Percentiles rank a stretch among this genome's conserved stretches.
Evolutionary conservation across 305 asterid genomes (phyloP).

Genomic region (Withania somnifera): DNA sequence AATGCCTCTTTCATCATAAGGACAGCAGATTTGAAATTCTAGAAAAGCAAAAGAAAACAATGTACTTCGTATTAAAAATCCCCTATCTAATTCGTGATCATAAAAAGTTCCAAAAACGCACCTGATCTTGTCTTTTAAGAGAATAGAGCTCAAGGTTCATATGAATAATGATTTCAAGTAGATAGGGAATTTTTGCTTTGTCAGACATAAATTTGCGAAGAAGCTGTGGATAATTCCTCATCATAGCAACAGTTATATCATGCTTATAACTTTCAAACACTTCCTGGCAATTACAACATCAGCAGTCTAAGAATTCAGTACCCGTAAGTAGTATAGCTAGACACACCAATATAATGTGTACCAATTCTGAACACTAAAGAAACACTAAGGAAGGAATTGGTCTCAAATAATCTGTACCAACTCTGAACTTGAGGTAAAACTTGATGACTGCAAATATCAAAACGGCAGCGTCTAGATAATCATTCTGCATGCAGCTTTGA

Average conservation of each 20-base stretch:
- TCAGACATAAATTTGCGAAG: constrained; percentile 84
- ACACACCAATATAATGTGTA: background rate
- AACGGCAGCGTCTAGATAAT: background rate
- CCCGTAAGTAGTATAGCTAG: background rate
- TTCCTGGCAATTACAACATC: constrained; percentile 44
- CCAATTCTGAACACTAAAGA: no score
- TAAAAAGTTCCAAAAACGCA: constrained; percentile 13
- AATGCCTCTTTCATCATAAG: constrained; percentile 73
- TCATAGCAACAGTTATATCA: constrained; percentile 66
- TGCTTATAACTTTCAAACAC: constrained; percentile 53
- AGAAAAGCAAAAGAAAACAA: constrained; percentile 16
- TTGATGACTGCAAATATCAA: background rate
- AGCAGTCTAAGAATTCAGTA: background rate
- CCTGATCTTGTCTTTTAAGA: constrained; percentile 89
- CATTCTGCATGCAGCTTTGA: background rate
- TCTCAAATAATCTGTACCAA: background rate
- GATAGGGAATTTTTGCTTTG: constrained; percentile 69
- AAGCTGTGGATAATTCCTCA: constrained; percentile 81
- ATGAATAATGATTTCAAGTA: constrained; percentile 65
- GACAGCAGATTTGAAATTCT: constrained; percentile 69
- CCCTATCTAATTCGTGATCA: constrained; percentile 3
- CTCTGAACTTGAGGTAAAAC: background rate
- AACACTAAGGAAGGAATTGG: background rate
- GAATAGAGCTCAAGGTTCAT: constrained; percentile 85
- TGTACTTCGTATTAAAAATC: background rate